Evolutionary conservation across 2,329 filamentous ascomycete genomes (phyloP).

Genomic region (Ophiostoma triangulosporum): DNA sequence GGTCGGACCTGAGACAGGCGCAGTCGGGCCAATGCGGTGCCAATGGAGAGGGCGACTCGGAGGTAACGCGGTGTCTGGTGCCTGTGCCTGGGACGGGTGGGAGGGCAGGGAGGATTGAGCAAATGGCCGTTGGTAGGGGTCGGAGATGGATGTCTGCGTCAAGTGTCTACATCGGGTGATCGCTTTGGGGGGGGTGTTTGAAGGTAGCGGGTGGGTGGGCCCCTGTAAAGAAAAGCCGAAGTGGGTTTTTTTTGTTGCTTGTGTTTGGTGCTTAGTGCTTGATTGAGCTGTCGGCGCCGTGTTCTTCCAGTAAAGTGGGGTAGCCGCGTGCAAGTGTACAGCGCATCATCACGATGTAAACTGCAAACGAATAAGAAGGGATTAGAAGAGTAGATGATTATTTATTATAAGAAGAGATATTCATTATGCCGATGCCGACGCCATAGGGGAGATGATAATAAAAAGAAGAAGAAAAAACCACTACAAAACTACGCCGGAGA

Average conservation of each 20-base stretch:
- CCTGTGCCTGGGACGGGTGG: background rate
- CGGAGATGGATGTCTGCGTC: background rate
- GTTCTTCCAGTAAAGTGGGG: conserved; percentile 10
- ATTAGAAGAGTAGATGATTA: background rate
- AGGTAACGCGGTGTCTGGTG: background rate
- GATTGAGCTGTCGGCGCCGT: conserved; percentile 12
- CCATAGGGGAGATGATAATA: background rate
- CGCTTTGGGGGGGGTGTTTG: background rate
- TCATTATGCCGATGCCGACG: background rate
- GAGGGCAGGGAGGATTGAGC: background rate
- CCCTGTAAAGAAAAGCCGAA: conserved; percentile 4
- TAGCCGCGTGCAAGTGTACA: background rate
- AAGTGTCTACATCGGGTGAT: conserved; percentile 1
- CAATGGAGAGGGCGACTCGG: background rate
- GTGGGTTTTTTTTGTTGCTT: conserved; percentile 1
- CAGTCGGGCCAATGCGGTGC: background rate
- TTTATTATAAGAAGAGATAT: background rate
- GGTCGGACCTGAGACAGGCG: background rate
- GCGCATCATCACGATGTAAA: background rate
- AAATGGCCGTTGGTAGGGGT: background rate
- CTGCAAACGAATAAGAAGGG: background rate
- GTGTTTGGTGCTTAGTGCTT: conserved; percentile 1
- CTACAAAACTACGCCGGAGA: background rate
- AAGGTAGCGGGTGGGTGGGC: background rate
- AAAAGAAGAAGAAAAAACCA: background rate